These are phyloP conservation scores for Colletotrichum viniferum DNA, from an alignment of 2,329 filamentous ascomycete species.

Conservation along the genomic window DNA sequence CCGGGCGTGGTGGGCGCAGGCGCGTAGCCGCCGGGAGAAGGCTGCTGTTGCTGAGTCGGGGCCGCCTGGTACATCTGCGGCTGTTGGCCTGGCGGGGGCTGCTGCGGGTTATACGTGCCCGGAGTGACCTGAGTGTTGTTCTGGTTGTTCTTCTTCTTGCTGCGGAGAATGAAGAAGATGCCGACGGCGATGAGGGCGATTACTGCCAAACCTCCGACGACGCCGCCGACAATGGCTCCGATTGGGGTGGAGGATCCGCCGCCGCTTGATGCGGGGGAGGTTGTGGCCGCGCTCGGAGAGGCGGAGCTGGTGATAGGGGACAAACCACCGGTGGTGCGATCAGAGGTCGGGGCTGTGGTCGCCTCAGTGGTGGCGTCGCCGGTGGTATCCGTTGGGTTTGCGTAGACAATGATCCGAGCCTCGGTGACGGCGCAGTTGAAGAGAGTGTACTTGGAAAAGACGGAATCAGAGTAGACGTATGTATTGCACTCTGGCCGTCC, in stretches of 20 bases:
- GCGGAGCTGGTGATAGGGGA: not conserved
- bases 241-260: slow-evolving; percentile 31
- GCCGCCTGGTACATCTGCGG: slow-evolving; percentile 20
- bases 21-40: slow-evolving; percentile 7
- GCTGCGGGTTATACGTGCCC: not conserved
- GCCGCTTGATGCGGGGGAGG: slow-evolving; percentile 30
- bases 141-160: slow-evolving; percentile 23
- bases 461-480: slow-evolving; percentile 27
- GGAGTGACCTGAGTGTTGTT: not conserved
- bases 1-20: slow-evolving; percentile 11
- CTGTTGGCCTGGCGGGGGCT: not conserved
- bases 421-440: slow-evolving; percentile 30
- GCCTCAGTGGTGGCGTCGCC: not conserved
- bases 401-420: slow-evolving; percentile 26
- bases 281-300: not conserved
- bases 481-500: slow-evolving; percentile 32
- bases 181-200: slow-evolving; percentile 31
- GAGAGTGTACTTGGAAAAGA: slow-evolving; percentile 31
- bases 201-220: slow-evolving; percentile 39
- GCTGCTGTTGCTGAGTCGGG: slow-evolving; percentile 25
- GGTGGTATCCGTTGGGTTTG: slow-evolving; percentile 17
- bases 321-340: not conserved
- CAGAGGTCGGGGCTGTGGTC: not conserved
- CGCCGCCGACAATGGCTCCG: slow-evolving; percentile 42
- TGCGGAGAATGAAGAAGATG: slow-evolving; percentile 32